Evolutionary conservation across 495 filamentous ascomycete species (phyloP), one percentile per base, ranked within the genome.

Genomic region (Aspergillus hancockii): DNA sequence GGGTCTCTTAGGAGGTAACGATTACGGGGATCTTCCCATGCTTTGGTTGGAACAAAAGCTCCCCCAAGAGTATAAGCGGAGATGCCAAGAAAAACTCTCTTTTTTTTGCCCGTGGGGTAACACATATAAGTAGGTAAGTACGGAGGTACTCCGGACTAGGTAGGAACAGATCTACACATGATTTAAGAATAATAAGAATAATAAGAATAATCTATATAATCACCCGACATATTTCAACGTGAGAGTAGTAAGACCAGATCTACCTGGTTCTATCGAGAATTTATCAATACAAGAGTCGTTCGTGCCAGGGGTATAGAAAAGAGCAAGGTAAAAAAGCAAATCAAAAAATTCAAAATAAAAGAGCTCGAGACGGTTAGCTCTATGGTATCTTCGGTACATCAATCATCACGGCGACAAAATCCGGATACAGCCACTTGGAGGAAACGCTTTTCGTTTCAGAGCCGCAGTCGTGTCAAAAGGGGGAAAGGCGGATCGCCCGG

Each of bases 321-420:
- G 13, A 51, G 34, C 19, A 52, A 7, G 34, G 34, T 43, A 13
- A 36, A 57, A 50, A 57, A 34, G 16, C 30, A 32, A 41, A 31
- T 41, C 18, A 54, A 14, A 47, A 53, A 22, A 53, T 10, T 8
- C 12, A 28, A 59, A 13, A 22, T 38, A 36, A 52, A 18, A 16
- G 40, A 43, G 25, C 36, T 22, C 23, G 43, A 13, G n/a, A 40
- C 28, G 41, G 23, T n/a, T 28, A 54, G 28, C 43, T 59, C 57
- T 59, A 59, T 59, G 57, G 50, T 59, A 59, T 59, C 50, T 59
- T 59, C 54, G 54, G 53, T 47, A 32, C 53, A 57, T 64, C 54
- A 57, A 23, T 64, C 54, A 43, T 30, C 41, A 13, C 21, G 14
- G 8, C 2, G 19, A 23, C 43, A 47, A 47, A 22, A 22, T 3